Conservation (phyloP, 2,329 filamentous ascomycete genomes). For the Macroventuria anomochaeta region DNA sequence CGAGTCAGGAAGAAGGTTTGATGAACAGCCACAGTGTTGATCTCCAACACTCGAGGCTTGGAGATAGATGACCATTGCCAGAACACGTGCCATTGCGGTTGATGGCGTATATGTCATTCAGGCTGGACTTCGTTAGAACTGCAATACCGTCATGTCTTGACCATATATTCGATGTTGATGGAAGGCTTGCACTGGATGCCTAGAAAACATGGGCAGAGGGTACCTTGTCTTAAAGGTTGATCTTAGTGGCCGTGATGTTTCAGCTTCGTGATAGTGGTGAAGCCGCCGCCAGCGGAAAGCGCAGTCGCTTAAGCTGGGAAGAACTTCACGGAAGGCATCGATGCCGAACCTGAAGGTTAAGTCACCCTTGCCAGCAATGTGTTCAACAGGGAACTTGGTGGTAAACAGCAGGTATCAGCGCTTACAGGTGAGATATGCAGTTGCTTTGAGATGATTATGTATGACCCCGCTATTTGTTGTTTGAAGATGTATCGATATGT, state of each 20-base stretch:
- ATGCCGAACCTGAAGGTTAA: neutral
- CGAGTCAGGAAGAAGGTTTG: conserved; percentile 11
- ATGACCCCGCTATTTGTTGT: neutral
- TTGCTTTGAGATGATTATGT: neutral
- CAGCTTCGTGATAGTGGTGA: neutral
- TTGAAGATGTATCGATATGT: conserved; percentile 1
- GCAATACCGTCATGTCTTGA: neutral
- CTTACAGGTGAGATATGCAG: neutral
- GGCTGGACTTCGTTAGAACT: neutral
- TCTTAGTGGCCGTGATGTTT: conserved; percentile 4
- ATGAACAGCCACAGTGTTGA: conserved; percentile 3
- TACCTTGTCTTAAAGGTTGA: conserved; percentile 1
- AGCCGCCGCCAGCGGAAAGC: conserved; percentile 4
- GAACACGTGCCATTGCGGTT: neutral
- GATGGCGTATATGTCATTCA: neutral
- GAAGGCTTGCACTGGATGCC: neutral
- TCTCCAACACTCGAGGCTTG: neutral
- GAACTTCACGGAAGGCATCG: neutral
- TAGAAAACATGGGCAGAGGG: neutral
- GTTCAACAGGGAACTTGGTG: neutral
- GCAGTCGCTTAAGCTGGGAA: conserved; percentile 4
- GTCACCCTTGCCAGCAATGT: neutral
- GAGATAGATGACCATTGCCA: neutral
- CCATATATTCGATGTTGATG: neutral
- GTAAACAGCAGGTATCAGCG: neutral